A percentile compares a stretch with the other conserved stretches of the same genome.
Conservation (phyloP, 345 rosid species). For the Rubroshorea leprosula region DNA sequence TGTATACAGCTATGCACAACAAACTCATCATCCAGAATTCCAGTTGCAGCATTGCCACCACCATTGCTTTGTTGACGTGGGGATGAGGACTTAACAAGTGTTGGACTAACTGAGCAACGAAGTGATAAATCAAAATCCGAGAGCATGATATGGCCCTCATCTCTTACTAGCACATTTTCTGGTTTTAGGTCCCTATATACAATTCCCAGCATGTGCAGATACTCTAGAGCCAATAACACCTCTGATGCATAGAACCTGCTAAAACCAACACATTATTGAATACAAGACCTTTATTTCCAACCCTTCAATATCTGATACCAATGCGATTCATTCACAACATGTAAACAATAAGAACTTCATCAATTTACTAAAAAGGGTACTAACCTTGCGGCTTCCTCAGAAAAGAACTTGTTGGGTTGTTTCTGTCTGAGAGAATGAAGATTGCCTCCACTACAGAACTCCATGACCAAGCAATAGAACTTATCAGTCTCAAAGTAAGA, state of each 20-base stretch:
- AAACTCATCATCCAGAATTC: constrained; percentile 49
- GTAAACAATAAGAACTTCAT: no score
- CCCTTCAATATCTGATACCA: no score
- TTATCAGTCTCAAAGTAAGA: constrained; percentile 66
- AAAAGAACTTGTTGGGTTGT: constrained; percentile 57
- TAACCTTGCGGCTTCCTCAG: constrained; percentile 67
- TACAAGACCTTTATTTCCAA: no score
- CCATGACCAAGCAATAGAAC: constrained; percentile 67
- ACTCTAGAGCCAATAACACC: constrained; percentile 82
- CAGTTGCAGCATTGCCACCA: constrained; percentile 16
- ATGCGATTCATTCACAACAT: no score
- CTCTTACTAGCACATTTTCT: constrained; percentile 81
- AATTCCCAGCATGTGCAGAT: constrained; percentile 89
- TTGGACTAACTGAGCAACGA: constrained; percentile 81
- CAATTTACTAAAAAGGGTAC: no score
- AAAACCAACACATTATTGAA: background rate
- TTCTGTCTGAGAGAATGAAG: constrained; percentile 76
- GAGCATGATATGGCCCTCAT: constrained; percentile 88
- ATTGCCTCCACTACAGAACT: constrained; percentile 74
- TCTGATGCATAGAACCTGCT: constrained; percentile 85
- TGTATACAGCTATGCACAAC: constrained; percentile 61
- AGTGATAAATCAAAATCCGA: constrained; percentile 88
- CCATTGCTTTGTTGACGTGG: constrained; percentile 23
- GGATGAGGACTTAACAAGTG: constrained; percentile 84
- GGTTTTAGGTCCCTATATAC: constrained; percentile 91